phyloP scores from a whole-genome alignment of 441 rosid species.

The Populus hybrid region DNA sequence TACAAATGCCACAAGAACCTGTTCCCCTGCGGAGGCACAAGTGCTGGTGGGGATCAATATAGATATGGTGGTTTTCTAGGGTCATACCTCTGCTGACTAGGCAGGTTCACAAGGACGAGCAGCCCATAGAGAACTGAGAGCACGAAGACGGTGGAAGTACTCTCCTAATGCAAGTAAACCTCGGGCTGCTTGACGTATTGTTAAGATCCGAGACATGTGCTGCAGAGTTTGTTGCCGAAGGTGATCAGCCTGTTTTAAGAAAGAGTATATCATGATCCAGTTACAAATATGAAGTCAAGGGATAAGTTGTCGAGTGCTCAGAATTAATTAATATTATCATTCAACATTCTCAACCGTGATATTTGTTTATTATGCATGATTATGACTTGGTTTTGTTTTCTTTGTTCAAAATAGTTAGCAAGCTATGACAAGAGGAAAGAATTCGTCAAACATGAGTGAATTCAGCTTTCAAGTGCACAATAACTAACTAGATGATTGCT shows the following conservation, averaged over 20 bases:
- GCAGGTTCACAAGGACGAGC: conserved; percentile 69
- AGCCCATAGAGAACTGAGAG: conserved; percentile 82
- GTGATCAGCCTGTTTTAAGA: conserved; percentile 73
- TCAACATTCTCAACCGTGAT: background rate
- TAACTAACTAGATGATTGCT: background rate
- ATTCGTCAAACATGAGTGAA: background rate
- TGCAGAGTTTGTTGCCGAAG: conserved; percentile 71
- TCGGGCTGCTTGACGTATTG: conserved; percentile 74
- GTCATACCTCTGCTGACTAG: conserved; percentile 21
- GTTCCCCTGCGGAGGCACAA: conserved; percentile 7
- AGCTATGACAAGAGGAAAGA: background rate
- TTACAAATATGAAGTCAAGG: background rate
- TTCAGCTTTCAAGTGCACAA: background rate
- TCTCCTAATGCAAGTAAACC: conserved; percentile 78
- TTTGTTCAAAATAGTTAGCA: background rate
- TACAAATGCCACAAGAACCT: conserved; percentile 6
- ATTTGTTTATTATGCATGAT: background rate
- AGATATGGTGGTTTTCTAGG: conserved; percentile 1
- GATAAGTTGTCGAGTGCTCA: background rate
- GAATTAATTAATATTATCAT: background rate
- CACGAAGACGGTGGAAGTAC: conserved; percentile 77
- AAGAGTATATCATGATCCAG: background rate
- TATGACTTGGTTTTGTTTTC: background rate
- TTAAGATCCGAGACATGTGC: conserved; percentile 66
- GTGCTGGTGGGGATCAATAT: conserved; percentile 12